phyloP scores from a whole-genome alignment of 768 basidiomycete species.

The Podaxis pistillaris region DNA sequence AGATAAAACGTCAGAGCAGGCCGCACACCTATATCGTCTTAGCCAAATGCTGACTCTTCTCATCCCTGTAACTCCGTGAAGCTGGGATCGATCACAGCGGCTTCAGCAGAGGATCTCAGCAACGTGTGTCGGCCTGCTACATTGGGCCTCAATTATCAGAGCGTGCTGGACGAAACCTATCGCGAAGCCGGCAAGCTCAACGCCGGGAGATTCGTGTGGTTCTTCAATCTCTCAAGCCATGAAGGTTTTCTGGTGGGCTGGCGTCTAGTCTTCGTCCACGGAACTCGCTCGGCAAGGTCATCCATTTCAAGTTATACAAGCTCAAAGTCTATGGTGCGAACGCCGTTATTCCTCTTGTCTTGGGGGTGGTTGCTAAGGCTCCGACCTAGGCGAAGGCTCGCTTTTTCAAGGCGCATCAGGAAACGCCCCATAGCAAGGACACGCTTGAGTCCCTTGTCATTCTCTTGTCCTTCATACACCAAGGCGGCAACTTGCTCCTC shows the following conservation, averaged over 20 bases:
- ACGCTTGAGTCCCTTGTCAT: slow-evolving; percentile 52
- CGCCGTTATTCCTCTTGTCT: neutral
- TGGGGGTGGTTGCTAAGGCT: neutral
- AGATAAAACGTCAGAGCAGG: neutral
- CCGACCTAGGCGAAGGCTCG: slow-evolving; percentile 20
- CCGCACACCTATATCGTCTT: neutral
- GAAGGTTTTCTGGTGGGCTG: slow-evolving; percentile 22
- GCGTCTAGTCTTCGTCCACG: slow-evolving; percentile 21
- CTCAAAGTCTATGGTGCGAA: slow-evolving; percentile 42
- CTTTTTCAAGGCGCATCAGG: slow-evolving; percentile 47
- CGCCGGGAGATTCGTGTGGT: slow-evolving; percentile 28
- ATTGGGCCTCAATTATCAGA: slow-evolving; percentile 34
- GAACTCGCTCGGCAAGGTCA: slow-evolving; percentile 7
- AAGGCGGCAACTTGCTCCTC: neutral
- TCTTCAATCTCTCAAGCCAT: slow-evolving; percentile 24
- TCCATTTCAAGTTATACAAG: slow-evolving; percentile 38
- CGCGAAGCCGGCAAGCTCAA: slow-evolving; percentile 47
- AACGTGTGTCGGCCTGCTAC: slow-evolving; percentile 38
- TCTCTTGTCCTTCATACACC: slow-evolving; percentile 32
- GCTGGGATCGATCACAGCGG: neutral
- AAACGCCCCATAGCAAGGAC: slow-evolving; percentile 38
- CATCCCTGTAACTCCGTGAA: neutral
- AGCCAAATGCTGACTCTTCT: neutral
- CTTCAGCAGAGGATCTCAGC: slow-evolving; percentile 20
- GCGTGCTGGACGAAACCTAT: slow-evolving; percentile 43